Percentiles rank a stretch among this genome's conserved stretches.
These are phyloP conservation scores for Chaetomium tenue DNA, from an alignment of 495 filamentous ascomycete species.

Conservation along the genomic window DNA sequence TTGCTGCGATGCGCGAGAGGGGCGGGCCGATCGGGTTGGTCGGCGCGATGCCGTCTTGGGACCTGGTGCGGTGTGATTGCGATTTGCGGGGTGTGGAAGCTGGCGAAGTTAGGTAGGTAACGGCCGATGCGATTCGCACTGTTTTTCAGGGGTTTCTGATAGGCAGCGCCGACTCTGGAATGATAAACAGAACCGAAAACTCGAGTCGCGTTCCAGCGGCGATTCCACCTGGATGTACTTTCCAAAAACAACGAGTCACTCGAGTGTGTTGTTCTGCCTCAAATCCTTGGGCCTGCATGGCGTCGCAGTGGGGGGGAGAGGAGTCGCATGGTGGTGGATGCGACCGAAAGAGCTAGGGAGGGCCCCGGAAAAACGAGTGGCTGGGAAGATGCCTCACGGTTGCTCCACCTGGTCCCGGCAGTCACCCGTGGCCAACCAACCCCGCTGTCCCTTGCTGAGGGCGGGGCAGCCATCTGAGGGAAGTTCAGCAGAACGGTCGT, in stretches of 20 bases:
- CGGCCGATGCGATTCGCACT: conserved; percentile 7
- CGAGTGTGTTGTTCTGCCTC: conserved; percentile 1
- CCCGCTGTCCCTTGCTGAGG: conserved; percentile 12
- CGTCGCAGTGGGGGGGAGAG: not conserved
- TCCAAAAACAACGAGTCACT: not conserved
- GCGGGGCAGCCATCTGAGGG: conserved; percentile 4
- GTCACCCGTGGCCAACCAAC: conserved; percentile 17
- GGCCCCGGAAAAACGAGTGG: conserved; percentile 45
- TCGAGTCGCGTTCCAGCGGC: conserved; percentile 5
- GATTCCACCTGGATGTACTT: conserved; percentile 2
- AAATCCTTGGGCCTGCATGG: not conserved
- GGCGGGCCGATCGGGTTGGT: conserved; percentile 8
- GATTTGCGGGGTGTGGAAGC: not conserved
- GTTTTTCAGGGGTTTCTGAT: not conserved
- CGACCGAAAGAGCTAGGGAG: not conserved
- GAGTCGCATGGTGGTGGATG: conserved; percentile 1
- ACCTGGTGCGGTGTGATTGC: conserved; percentile 9
- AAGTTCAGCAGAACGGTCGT: not conserved
- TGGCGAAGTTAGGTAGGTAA: not conserved
- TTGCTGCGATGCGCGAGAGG: conserved; percentile 8
- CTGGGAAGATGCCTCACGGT: conserved; percentile 35
- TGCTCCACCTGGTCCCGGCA: not conserved
- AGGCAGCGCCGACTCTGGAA: not conserved
- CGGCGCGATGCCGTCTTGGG: conserved; percentile 17
- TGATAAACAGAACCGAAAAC: not conserved